Conservation (phyloP, 176 grass and related monocot species). For the Neostapfia colusana region DNA sequence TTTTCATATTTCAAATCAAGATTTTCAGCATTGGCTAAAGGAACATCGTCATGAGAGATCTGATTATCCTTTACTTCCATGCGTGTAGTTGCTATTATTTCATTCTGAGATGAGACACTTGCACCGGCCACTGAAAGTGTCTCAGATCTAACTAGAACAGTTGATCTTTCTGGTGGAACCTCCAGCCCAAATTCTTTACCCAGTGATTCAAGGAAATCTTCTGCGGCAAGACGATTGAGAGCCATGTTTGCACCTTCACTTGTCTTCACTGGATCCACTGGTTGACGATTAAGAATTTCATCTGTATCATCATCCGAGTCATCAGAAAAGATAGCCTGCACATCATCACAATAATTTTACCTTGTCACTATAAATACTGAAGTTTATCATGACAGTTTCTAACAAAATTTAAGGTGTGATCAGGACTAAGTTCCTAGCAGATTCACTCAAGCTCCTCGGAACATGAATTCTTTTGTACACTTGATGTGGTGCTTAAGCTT, state of each 20-base stretch:
- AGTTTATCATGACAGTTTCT: slow-evolving; percentile 25
- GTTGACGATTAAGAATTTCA: slow-evolving; percentile 42
- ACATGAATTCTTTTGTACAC: background rate
- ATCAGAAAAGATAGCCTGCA: slow-evolving; percentile 97
- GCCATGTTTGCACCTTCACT: slow-evolving; percentile 92
- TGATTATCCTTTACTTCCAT: slow-evolving; percentile 41
- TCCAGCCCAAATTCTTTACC: slow-evolving; percentile 93
- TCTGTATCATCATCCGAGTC: slow-evolving; percentile 79
- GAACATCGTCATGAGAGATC: slow-evolving; percentile 7
- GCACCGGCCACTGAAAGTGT: slow-evolving; percentile 30
- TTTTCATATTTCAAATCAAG: slow-evolving; percentile 33
- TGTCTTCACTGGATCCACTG: slow-evolving; percentile 58
- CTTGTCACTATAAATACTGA: slow-evolving; percentile 22
- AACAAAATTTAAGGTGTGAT: slow-evolving; percentile 1
- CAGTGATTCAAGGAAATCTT: slow-evolving; percentile 95
- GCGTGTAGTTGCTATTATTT: slow-evolving; percentile 5
- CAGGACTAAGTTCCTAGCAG: background rate
- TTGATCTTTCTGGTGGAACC: slow-evolving; percentile 66
- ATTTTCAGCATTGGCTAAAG: slow-evolving; percentile 30
- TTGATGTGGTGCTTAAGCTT: background rate
- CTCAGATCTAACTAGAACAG: slow-evolving; percentile 41
- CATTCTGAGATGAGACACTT: slow-evolving; percentile 22
- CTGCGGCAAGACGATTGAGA: slow-evolving; percentile 86
- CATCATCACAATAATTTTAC: background rate
- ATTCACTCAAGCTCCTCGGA: background rate